These are phyloP conservation scores for Aspergillus flavus DNA, from an alignment of 2,329 filamentous ascomycete species.

Conservation along the genomic window DNA sequence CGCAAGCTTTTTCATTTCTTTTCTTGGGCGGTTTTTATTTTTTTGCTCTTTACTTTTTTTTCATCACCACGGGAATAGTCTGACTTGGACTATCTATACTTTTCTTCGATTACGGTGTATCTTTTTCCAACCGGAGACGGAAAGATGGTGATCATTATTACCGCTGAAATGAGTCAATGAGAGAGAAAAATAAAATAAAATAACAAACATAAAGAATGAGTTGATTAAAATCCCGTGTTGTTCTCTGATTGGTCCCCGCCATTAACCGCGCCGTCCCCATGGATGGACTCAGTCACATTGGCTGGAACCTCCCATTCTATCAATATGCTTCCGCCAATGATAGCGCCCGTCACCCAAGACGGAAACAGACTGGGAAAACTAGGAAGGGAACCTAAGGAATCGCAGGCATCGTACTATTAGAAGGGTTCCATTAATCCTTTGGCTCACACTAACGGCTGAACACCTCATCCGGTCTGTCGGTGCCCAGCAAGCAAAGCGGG, in stretches of 20 bases:
- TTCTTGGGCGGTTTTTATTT: not conserved
- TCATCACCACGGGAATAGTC: not conserved
- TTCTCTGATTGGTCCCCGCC: not conserved
- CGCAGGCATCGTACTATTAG: not conserved
- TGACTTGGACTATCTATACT: too few species aligned
- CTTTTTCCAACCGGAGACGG: not conserved
- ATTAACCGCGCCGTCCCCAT: not conserved
- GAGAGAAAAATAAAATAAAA: not conserved
- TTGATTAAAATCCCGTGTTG: not conserved
- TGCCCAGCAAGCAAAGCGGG: slow-evolving; percentile 8
- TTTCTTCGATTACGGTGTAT: not conserved
- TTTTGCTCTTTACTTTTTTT: not conserved
- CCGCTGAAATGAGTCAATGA: not conserved
- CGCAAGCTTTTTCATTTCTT: not conserved
- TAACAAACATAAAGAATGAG: not conserved
- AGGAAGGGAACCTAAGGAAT: too few species aligned
- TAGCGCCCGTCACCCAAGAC: not conserved
- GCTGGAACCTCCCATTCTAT: not conserved
- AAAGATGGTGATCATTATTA: not conserved
- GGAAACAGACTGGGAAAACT: not conserved
- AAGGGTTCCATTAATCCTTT: not conserved
- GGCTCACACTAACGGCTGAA: slow-evolving; percentile 11
- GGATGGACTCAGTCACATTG: not conserved
- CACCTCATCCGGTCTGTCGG: slow-evolving; percentile 21
- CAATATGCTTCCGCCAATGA: slow-evolving; percentile 1